Conservation (phyloP, 2,329 filamentous ascomycete genomes). For the Aspergillus costaricaensis region DNA sequence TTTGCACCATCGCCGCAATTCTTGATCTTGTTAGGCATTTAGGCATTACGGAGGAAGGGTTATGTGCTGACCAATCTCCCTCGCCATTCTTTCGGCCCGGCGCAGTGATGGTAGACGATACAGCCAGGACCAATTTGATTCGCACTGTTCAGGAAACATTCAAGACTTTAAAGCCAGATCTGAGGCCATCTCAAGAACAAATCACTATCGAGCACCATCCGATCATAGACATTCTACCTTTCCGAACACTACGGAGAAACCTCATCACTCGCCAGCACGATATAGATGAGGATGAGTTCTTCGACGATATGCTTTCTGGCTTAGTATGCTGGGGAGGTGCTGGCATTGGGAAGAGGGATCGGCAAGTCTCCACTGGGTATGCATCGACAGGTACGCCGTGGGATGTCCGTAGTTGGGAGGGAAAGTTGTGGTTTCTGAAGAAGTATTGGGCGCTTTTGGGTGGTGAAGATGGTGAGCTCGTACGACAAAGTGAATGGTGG, state of each 20-base stretch:
- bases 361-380: slow-evolving; percentile 14
- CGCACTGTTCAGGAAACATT: slow-evolving; percentile 16
- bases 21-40: slow-evolving; percentile 23
- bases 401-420: slow-evolving; percentile 51
- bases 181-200: slow-evolving; percentile 23
- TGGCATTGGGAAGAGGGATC: slow-evolving; percentile 19
- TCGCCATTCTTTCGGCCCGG: slow-evolving; percentile 31
- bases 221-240: slow-evolving; percentile 24
- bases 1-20: slow-evolving; percentile 29
- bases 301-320: slow-evolving; percentile 19
- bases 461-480: slow-evolving; percentile 41
- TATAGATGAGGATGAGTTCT: slow-evolving; percentile 24
- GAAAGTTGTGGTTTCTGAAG: slow-evolving; percentile 46
- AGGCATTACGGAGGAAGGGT: slow-evolving; percentile 25
- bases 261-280: slow-evolving; percentile 16
- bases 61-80: slow-evolving; percentile 27
- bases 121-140: slow-evolving; percentile 13
- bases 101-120: neutral
- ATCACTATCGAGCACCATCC: slow-evolving; percentile 24
- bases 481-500: slow-evolving; percentile 27
- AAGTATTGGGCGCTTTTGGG: slow-evolving; percentile 44
- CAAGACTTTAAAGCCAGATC: slow-evolving; percentile 23
- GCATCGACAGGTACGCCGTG: slow-evolving; percentile 43
- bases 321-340: slow-evolving; percentile 24
- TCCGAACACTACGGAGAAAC: slow-evolving; percentile 21